These are phyloP conservation scores for Fomitiporia mediterranea DNA, from an alignment of 1,284 basidiomycete species.

Conservation along the genomic window DNA sequence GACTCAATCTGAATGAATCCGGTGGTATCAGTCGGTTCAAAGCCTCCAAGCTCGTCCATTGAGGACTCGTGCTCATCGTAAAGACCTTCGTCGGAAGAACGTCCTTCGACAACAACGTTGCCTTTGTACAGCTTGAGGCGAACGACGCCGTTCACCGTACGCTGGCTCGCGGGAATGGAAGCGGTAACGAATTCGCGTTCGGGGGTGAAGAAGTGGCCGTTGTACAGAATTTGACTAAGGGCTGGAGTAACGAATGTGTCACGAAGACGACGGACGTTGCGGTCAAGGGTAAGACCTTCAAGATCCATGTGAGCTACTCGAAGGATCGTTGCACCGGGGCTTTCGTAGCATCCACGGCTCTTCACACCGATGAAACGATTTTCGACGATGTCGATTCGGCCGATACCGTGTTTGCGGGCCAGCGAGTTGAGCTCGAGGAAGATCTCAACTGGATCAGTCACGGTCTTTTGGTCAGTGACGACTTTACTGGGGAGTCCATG, in stretches of 20 bases:
- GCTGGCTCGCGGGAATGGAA: constrained; percentile 87
- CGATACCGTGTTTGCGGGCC: constrained; percentile 92
- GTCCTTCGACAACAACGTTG: constrained; percentile 91
- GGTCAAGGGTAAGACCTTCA: constrained; percentile 95
- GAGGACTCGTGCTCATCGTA: constrained; percentile 98
- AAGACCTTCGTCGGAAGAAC: constrained; percentile 87
- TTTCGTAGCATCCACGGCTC: constrained; percentile 98
- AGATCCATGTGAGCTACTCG: constrained; percentile 95
- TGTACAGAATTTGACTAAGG: constrained; percentile 91
- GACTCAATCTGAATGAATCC: constrained; percentile 96
- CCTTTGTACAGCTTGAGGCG: constrained; percentile 94
- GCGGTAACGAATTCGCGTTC: constrained; percentile 94
- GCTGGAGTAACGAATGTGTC: constrained; percentile 94
- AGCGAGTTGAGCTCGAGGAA: constrained; percentile 92
- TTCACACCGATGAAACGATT: constrained; percentile 99
- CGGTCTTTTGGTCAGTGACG: constrained; percentile 49
- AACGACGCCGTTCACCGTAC: constrained; percentile 94
- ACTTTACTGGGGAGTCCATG: constrained; percentile 85
- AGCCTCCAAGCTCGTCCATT: constrained; percentile 99
- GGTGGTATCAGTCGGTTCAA: constrained; percentile 88
- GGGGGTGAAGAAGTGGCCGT: constrained; percentile 96
- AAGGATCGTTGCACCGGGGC: constrained; percentile 93
- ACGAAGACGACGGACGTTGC: constrained; percentile 91
- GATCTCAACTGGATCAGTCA: constrained; percentile 94
- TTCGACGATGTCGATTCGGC: constrained; percentile 98